Evolutionary conservation across 768 basidiomycete genomes (phyloP).

Genomic region (Suillus tomentosus): DNA sequence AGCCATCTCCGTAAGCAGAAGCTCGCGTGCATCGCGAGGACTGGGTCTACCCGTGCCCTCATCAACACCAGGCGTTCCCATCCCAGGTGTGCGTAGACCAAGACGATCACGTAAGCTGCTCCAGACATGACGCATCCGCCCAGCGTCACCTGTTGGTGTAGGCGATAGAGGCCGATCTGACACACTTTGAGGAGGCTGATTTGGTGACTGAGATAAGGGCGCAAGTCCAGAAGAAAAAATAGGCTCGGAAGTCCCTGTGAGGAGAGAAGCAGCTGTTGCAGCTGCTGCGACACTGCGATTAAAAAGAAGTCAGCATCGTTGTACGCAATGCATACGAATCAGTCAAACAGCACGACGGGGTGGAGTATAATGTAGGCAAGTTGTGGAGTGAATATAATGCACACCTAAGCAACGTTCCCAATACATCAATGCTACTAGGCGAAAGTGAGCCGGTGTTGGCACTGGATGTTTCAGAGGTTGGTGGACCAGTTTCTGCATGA

Average conservation of each 20-base stretch:
- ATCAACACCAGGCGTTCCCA: constrained; percentile 18
- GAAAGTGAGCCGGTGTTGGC: constrained; percentile 45
- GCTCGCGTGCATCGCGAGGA: constrained; percentile 56
- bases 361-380: constrained; percentile 1
- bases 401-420: constrained; percentile 82
- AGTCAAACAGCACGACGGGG: constrained; percentile 7
- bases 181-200: constrained; percentile 17
- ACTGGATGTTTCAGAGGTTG: constrained; percentile 15
- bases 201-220: constrained; percentile 31
- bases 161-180: constrained; percentile 41
- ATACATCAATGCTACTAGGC: constrained; percentile 76
- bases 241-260: constrained; percentile 70
- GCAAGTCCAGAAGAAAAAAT: constrained; percentile 61
- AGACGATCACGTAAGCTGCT: constrained; percentile 67
- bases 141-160: constrained; percentile 41
- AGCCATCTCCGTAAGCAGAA: constrained; percentile 81
- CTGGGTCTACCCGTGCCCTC: constrained; percentile 16
- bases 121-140: constrained; percentile 66
- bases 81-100: constrained; percentile 44
- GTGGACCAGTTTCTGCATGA: constrained; percentile 11
- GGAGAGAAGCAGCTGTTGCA: constrained; percentile 83
- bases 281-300: constrained; percentile 77
- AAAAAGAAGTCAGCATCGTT: not conserved
- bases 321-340: constrained; percentile 9
- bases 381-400: constrained; percentile 23